Conservation (phyloP, 352 stramenopile species). For the Bremia lactucae region DNA sequence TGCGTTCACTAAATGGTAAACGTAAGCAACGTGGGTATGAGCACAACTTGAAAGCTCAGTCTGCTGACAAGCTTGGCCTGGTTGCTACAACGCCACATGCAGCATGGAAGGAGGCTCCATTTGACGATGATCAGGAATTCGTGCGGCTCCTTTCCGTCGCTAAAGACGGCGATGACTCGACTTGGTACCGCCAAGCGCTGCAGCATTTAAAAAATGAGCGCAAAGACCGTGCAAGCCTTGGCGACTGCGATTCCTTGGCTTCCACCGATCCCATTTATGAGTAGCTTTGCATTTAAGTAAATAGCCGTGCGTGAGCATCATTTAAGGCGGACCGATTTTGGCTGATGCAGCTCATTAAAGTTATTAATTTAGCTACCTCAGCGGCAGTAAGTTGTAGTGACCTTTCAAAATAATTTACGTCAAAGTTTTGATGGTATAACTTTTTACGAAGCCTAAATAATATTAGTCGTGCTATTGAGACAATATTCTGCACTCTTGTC, state of each 20-base stretch:
- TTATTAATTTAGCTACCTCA: too few species aligned
- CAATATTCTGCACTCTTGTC: too few species aligned
- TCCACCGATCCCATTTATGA: conserved; percentile 23
- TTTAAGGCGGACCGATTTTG: too few species aligned
- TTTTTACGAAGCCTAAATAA: too few species aligned
- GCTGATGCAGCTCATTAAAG: too few species aligned
- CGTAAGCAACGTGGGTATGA: conserved; percentile 19
- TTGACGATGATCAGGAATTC: conserved; percentile 11
- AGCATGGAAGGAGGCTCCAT: not conserved
- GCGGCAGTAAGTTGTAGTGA: too few species aligned
- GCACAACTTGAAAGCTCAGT: not conserved
- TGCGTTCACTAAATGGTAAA: conserved; percentile 29
- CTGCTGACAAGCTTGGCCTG: not conserved
- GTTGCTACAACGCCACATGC: not conserved
- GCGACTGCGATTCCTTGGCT: conserved; percentile 18
- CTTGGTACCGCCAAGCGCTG: conserved; percentile 22
- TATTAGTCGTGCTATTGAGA: too few species aligned
- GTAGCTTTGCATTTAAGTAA: too few species aligned
- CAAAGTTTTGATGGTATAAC: too few species aligned
- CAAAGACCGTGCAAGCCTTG: conserved; percentile 9
- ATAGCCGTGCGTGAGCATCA: too few species aligned
- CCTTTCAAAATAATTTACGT: too few species aligned
- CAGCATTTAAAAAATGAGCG: conserved; percentile 27
- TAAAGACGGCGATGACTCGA: conserved; percentile 11
- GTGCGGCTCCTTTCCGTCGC: conserved; percentile 16